Percentiles rank a stretch among this genome's conserved stretches.
Evolutionary conservation across 177 flowering plant genomes (phyloP).

Genomic region (Telopea speciosissima): DNA sequence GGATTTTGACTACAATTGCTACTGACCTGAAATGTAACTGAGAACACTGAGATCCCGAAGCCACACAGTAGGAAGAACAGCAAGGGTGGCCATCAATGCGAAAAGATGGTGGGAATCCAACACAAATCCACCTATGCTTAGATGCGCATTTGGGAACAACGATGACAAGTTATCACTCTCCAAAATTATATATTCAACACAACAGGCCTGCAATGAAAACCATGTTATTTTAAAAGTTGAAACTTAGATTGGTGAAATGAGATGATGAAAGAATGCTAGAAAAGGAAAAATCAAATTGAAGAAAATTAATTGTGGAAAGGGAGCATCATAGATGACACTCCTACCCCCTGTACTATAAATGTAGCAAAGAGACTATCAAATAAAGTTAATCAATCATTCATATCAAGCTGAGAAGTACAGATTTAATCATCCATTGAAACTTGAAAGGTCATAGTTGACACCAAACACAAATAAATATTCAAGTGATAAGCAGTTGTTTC

Average conservation of each 20-base stretch:
- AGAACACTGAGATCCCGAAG: slow-evolving; percentile 58
- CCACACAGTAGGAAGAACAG: slow-evolving; percentile 73
- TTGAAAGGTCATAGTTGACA: no score
- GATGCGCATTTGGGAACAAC: slow-evolving; percentile 61
- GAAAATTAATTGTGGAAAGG: not conserved
- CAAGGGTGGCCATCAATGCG: slow-evolving; percentile 49
- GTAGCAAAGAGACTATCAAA: not conserved
- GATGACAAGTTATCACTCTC: slow-evolving; percentile 72
- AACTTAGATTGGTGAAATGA: not conserved
- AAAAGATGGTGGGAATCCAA: slow-evolving; percentile 45
- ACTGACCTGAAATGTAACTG: slow-evolving; percentile 63
- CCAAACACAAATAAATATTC: no score
- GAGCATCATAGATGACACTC: not conserved
- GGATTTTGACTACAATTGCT: not conserved
- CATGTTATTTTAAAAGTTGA: not conserved
- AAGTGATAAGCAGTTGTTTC: no score
- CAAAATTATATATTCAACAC: slow-evolving; percentile 71
- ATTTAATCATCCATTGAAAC: no score
- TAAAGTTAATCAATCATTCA: not conserved
- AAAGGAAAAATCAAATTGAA: not conserved
- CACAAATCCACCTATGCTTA: slow-evolving; percentile 36
- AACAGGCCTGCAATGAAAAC: slow-evolving; percentile 47
- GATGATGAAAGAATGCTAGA: no score
- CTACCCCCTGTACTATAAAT: not conserved
- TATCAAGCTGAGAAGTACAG: not conserved